A percentile compares a stretch with the other conserved stretches of the same genome.
Evolutionary conservation across 495 filamentous ascomycete genomes (phyloP).

Genomic region (Acidomyces sp.): DNA sequence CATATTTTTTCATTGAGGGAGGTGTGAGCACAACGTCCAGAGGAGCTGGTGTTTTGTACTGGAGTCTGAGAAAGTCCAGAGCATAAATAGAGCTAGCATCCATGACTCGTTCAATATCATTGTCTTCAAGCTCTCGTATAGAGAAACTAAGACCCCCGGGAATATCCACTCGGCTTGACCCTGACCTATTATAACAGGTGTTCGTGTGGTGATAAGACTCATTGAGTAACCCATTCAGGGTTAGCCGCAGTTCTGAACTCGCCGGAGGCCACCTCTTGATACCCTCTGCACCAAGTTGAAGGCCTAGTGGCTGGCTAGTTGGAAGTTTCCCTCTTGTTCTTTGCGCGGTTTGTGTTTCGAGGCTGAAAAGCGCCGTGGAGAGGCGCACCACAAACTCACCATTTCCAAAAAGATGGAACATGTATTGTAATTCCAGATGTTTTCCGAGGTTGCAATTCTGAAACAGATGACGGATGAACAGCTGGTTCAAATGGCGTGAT

Average conservation of each 20-base stretch:
- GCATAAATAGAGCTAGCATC: slow-evolving; percentile 70
- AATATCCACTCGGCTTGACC: slow-evolving; percentile 30
- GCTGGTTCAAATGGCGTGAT: slow-evolving; percentile 59
- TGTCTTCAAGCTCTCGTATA: slow-evolving; percentile 61
- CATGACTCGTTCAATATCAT: slow-evolving; percentile 65
- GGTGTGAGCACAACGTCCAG: slow-evolving; percentile 62
- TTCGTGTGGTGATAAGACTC: slow-evolving; percentile 46
- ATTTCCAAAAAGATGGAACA: slow-evolving; percentile 73
- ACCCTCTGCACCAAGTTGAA: slow-evolving; percentile 49
- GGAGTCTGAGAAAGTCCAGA: slow-evolving; percentile 76
- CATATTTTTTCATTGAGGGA: slow-evolving; percentile 58
- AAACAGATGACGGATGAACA: slow-evolving; percentile 70
- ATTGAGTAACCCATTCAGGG: slow-evolving; percentile 71
- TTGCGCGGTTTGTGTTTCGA: slow-evolving; percentile 70
- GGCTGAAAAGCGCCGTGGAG: slow-evolving; percentile 71
- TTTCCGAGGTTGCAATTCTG: slow-evolving; percentile 53
- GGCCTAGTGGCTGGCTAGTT: slow-evolving; percentile 60
- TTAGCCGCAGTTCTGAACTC: slow-evolving; percentile 77
- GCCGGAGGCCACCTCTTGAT: slow-evolving; percentile 82
- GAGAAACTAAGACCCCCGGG: slow-evolving; percentile 78
- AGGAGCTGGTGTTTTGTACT: slow-evolving; percentile 65
- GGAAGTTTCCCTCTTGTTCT: slow-evolving; percentile 52
- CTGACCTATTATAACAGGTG: slow-evolving; percentile 11
- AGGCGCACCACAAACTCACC: slow-evolving; percentile 70
- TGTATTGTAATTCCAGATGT: slow-evolving; percentile 65